Evolutionary conservation across 2,329 filamentous ascomycete genomes (phyloP).

Genomic region (Penicillium rolfsii): DNA sequence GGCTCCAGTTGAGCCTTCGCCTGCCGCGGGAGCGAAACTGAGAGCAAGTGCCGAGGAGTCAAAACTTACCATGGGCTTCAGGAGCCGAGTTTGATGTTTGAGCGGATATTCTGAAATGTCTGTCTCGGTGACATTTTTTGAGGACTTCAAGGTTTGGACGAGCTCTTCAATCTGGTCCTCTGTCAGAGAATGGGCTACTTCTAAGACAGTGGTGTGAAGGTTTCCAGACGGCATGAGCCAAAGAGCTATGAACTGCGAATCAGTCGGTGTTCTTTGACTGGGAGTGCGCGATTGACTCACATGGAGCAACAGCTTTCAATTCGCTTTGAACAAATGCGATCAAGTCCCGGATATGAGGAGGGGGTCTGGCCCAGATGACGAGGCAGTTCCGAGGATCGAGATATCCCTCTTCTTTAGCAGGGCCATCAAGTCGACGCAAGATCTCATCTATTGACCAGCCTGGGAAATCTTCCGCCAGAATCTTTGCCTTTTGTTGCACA

Average conservation of each 20-base stretch:
- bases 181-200: conserved; percentile 79
- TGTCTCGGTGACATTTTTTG: conserved; percentile 13
- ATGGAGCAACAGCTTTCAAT: conserved; percentile 66
- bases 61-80: conserved; percentile 80
- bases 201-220: conserved; percentile 81
- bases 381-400: conserved; percentile 76
- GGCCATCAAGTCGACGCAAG: conserved; percentile 68
- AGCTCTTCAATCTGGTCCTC: conserved; percentile 67
- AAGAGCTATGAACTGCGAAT: conserved; percentile 56
- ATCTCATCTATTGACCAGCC: conserved; percentile 75
- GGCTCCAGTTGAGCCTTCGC: conserved; percentile 54
- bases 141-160: conserved; percentile 55
- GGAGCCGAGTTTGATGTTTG: conserved; percentile 69
- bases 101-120: conserved; percentile 68
- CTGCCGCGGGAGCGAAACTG: conserved; percentile 78
- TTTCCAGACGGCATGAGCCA: conserved; percentile 83
- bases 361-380: conserved; percentile 83
- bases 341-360: conserved; percentile 67
- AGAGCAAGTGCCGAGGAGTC: conserved; percentile 82
- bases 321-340: conserved; percentile 68
- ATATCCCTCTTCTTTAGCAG: conserved; percentile 68
- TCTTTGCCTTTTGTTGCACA: conserved; percentile 71
- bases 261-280: background rate
- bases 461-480: conserved; percentile 65
- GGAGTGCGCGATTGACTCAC: conserved; percentile 54